Conservation (phyloP, 2,329 filamentous ascomycete genomes). For the Atkinsonella hypoxylon region DNA sequence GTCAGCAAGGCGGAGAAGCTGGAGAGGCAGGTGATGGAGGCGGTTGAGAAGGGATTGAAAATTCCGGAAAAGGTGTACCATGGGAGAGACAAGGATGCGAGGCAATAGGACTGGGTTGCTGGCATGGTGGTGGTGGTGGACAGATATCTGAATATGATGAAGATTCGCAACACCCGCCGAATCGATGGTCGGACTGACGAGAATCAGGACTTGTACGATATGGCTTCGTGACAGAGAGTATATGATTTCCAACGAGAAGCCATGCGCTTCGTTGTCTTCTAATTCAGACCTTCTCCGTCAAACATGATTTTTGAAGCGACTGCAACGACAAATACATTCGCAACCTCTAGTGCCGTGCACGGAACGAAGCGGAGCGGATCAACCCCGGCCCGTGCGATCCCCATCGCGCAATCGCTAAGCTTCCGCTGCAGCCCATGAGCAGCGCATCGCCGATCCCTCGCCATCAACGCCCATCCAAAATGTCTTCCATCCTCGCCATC, state of each 20-base stretch:
- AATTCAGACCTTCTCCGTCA: no score
- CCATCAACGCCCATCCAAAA: conserved; percentile 11
- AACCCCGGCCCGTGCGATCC: conserved; percentile 7
- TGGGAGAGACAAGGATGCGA: conserved; percentile 10
- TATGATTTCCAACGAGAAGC: conserved; percentile 5
- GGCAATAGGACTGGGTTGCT: not conserved
- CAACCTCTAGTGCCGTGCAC: not conserved
- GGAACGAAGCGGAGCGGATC: conserved; percentile 11
- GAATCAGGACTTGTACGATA: not conserved
- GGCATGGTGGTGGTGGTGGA: not conserved
- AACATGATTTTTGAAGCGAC: no score
- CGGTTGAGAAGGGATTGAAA: conserved; percentile 35
- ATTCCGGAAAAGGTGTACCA: conserved; percentile 34
- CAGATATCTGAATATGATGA: no score
- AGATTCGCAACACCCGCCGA: no score
- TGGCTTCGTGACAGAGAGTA: not conserved
- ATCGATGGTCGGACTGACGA: no score
- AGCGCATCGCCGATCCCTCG: not conserved
- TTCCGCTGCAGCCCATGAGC: conserved; percentile 6
- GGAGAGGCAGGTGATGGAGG: conserved; percentile 29
- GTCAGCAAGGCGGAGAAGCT: conserved; percentile 24
- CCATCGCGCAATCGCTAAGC: conserved; percentile 18
- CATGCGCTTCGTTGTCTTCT: not conserved
- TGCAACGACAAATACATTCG: no score
- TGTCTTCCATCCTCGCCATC: conserved; percentile 33